phyloP scores from a whole-genome alignment of 1,284 basidiomycete species.

The Mycena citricolor region DNA sequence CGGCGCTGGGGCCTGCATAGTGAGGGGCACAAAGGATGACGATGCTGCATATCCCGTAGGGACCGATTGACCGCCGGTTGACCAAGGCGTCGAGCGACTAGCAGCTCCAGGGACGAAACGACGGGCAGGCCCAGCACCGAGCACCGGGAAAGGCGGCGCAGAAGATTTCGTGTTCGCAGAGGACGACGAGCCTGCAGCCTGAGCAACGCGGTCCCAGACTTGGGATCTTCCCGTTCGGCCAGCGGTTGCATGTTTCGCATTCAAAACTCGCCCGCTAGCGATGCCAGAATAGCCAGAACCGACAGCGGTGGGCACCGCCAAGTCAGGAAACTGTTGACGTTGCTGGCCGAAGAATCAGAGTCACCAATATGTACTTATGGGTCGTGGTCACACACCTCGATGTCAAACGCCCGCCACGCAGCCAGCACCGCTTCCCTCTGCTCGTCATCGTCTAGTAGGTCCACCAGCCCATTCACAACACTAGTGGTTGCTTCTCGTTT shows the following conservation, averaged over 20 bases:
- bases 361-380: conserved; percentile 5
- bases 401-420: conserved; percentile 83
- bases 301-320: conserved; percentile 58
- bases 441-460: conserved; percentile 82
- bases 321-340: conserved; percentile 81
- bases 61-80: conserved; percentile 25
- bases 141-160: conserved; percentile 47
- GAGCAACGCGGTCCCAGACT: conserved; percentile 87
- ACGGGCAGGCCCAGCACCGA: conserved; percentile 32
- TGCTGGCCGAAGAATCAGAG: conserved; percentile 51
- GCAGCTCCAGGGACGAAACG: conserved; percentile 21
- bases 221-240: conserved; percentile 46
- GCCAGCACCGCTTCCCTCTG: conserved; percentile 75
- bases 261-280: conserved; percentile 77
- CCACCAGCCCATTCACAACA: conserved; percentile 77
- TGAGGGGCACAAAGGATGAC: conserved; percentile 16
- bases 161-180: conserved; percentile 33
- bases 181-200: conserved; percentile 67
- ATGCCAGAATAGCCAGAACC: conserved; percentile 76
- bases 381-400: conserved; percentile 58
- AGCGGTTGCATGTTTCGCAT: conserved; percentile 75
- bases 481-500: conserved; percentile 77
- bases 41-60: conserved; percentile 16
- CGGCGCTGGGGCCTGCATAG: background rate
- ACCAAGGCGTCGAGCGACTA: conserved; percentile 59